Evolutionary conservation across 805 yeast species (phyloP).

Genomic region (Candida nonsorbophila): DNA sequence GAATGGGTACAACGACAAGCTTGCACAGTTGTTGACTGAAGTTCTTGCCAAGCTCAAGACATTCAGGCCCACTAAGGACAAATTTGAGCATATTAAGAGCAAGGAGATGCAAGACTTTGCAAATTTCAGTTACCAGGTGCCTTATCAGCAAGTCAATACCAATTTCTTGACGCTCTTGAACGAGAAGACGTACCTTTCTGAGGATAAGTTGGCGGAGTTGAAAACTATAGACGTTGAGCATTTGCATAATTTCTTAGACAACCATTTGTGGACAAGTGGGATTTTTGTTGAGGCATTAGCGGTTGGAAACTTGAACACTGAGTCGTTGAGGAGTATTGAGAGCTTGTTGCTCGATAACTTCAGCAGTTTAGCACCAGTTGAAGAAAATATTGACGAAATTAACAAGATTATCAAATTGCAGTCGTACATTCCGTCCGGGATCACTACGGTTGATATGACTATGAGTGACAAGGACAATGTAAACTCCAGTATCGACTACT

Average conservation of each 20-base stretch:
- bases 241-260: slow-evolving; percentile 44
- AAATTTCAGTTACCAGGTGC: slow-evolving; percentile 68
- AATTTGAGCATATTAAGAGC: slow-evolving; percentile 67
- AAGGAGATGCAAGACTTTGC: slow-evolving; percentile 55
- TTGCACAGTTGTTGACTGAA: slow-evolving; percentile 55
- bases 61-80: slow-evolving; percentile 46
- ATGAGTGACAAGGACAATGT: slow-evolving; percentile 38
- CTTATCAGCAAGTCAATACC: slow-evolving; percentile 71
- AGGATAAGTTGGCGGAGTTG: slow-evolving; percentile 53
- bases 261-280: slow-evolving; percentile 45
- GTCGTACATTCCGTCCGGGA: slow-evolving; percentile 29
- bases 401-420: slow-evolving; percentile 17
- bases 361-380: slow-evolving; percentile 15
- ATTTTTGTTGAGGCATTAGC: slow-evolving; percentile 67
- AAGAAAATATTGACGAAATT: slow-evolving; percentile 27
- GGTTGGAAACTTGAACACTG: slow-evolving; percentile 62
- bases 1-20: slow-evolving; percentile 81
- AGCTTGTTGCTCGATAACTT: slow-evolving; percentile 19
- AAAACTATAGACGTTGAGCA: slow-evolving; percentile 42
- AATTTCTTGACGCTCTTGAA: slow-evolving; percentile 61
- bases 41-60: slow-evolving; percentile 49
- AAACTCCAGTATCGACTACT: slow-evolving; percentile 80
- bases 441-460: slow-evolving; percentile 5
- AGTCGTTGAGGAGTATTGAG: slow-evolving; percentile 31
- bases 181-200: slow-evolving; percentile 62